A percentile compares a stretch with the other conserved stretches of the same genome.
phyloP scores from a whole-genome alignment of 139 green algal genomes.

The Micractinium sp. region DNA sequence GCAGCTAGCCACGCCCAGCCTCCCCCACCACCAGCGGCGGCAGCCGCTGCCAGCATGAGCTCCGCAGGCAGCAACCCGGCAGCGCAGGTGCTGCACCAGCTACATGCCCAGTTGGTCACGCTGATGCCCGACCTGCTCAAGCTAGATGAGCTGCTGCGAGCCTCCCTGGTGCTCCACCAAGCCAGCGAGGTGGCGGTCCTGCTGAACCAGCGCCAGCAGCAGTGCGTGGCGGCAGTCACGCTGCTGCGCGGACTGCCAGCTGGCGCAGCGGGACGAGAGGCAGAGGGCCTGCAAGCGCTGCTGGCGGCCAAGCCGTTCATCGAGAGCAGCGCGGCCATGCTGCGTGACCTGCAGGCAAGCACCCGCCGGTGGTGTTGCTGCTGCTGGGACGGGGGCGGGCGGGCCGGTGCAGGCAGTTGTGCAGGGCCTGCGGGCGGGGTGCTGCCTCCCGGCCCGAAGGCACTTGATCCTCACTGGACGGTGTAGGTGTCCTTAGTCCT shows the following conservation, averaged over 20 bases:
- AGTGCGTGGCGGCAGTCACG: not conserved
- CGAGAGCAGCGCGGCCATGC: not conserved
- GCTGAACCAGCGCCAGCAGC: slow-evolving; percentile 10
- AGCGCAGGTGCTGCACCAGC: not conserved
- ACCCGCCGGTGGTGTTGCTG: not conserved
- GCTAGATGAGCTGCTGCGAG: not conserved
- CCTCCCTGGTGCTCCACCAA: not conserved
- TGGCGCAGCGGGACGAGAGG: not conserved
- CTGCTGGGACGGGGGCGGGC: not conserved
- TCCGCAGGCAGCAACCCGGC: not conserved
- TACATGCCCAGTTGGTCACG: not conserved
- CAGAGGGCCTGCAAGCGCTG: not conserved
- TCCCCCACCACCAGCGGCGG: not conserved
- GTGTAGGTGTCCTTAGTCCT: not conserved
- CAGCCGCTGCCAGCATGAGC: not conserved
- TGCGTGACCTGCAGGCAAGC: slow-evolving; percentile 3
- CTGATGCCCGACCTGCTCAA: slow-evolving; percentile 17
- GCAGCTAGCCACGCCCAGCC: too few relatives aligned
- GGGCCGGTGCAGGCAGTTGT: not conserved
- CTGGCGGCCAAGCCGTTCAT: not conserved
- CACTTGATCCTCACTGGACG: not conserved
- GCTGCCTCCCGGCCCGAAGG: too few relatives aligned
- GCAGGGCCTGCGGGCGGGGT: not conserved
- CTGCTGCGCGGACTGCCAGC: slow-evolving; percentile 5
- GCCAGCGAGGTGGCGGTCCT: not conserved